Conservation (phyloP, 257 asterid genomes). For the Fraxinus pennsylvanica region DNA sequence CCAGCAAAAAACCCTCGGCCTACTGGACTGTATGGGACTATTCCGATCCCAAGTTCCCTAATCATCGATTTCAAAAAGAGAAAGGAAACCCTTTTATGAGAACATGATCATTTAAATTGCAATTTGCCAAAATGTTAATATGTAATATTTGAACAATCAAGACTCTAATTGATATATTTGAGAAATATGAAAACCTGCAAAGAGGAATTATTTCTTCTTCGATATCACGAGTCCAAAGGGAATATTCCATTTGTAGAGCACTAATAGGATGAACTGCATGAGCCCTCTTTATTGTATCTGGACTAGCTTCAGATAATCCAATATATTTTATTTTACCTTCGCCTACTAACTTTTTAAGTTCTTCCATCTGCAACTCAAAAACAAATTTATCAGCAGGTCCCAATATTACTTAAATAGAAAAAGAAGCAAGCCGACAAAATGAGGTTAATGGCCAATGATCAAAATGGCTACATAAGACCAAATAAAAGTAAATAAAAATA, state of each 20-base stretch:
- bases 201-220: constrained; percentile 57
- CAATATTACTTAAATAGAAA: no score
- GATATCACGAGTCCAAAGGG: constrained; percentile 64
- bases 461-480: not conserved
- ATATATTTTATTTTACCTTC: constrained; percentile 62
- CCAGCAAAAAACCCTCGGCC: constrained; percentile 58
- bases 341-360: constrained; percentile 55
- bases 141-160: not conserved
- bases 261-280: constrained; percentile 65
- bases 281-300: constrained; percentile 60
- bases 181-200: constrained; percentile 40
- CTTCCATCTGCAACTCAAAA: constrained; percentile 43
- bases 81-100: not conserved
- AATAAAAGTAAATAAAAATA: not conserved
- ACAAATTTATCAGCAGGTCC: no score
- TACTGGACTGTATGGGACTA: constrained; percentile 61
- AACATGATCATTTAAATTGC: not conserved
- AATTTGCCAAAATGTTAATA: not conserved
- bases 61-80: not conserved
- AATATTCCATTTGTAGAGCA: constrained; percentile 62
- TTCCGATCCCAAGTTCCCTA: constrained; percentile 67
- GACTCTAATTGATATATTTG: not conserved
- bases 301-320: constrained; percentile 68
- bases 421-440: not conserved
- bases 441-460: not conserved